These are phyloP conservation scores for Antrodiella citrinella DNA, from an alignment of 768 basidiomycete genomes.

Conservation along the genomic window DNA sequence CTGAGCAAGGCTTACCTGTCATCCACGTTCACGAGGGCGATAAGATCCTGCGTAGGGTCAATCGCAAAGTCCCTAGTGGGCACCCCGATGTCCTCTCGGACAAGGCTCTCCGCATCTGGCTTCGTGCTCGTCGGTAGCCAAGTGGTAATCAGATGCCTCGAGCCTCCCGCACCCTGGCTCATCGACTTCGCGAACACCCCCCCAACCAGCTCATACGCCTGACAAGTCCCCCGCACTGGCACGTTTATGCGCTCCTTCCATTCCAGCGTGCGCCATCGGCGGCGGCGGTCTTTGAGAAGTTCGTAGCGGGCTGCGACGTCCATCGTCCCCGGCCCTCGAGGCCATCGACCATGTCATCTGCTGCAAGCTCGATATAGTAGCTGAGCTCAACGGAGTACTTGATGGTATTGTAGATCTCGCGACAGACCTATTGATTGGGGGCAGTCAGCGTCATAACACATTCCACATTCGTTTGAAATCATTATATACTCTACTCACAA, in stretches of 20 bases:
- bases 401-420: conserved; percentile 12
- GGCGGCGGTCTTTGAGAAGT: conserved; percentile 26
- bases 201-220: conserved; percentile 54
- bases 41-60: conserved; percentile 57
- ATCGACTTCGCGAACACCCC: conserved; percentile 45
- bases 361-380: conserved; percentile 25
- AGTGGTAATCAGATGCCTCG: conserved; percentile 18
- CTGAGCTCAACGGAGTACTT: conserved; percentile 18
- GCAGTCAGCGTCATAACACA: background rate
- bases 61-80: conserved; percentile 49
- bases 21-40: conserved; percentile 33
- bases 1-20: conserved; percentile 8
- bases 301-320: conserved; percentile 24
- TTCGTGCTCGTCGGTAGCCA: conserved; percentile 17
- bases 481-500: no score
- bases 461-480: no score
- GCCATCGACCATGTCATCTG: conserved; percentile 22
- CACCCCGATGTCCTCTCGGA: conserved; percentile 30
- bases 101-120: conserved; percentile 11
- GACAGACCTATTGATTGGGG: conserved; percentile 17
- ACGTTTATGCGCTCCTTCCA: conserved; percentile 20
- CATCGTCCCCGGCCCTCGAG: conserved; percentile 3
- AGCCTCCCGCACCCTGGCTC: conserved; percentile 5
- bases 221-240: conserved; percentile 28
- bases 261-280: conserved; percentile 26